These are phyloP conservation scores for Phyllostachys edulis DNA, from an alignment of 176 grass and related monocot species.

Conservation along the genomic window DNA sequence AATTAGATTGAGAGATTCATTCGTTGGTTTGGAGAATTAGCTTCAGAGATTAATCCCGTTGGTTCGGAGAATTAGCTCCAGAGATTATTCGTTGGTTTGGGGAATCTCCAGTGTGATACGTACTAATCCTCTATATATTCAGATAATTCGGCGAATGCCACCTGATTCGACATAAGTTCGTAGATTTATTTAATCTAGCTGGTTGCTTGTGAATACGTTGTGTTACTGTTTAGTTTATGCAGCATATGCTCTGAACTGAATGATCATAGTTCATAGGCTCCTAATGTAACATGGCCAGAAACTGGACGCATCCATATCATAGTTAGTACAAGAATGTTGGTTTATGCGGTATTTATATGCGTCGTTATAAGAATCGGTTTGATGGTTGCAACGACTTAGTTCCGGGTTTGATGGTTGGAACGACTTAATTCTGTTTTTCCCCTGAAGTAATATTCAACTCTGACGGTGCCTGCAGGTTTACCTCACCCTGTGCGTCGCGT, in stretches of 20 bases:
- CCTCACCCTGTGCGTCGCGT: conserved; percentile 79
- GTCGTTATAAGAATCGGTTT: neutral
- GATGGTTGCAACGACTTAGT: neutral
- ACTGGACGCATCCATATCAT: neutral
- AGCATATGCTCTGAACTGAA: neutral
- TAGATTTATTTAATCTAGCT: neutral
- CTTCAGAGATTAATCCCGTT: neutral
- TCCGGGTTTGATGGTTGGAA: neutral
- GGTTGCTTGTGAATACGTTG: neutral
- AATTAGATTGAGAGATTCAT: neutral
- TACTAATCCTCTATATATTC: neutral
- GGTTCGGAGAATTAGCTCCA: neutral
- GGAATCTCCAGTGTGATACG: neutral
- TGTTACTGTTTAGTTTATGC: neutral
- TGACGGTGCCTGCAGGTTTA: conserved; percentile 64
- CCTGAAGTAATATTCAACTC: neutral
- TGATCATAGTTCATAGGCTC: neutral
- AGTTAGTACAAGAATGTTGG: neutral
- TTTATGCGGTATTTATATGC: neutral
- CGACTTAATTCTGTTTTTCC: neutral
- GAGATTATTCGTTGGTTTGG: neutral
- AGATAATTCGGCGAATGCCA: too few relatives aligned
- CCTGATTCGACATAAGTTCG: neutral
- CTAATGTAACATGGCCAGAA: neutral
- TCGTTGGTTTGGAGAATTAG: neutral